Evolutionary conservation across 768 basidiomycete genomes (phyloP).

Genomic region (Suillus clintonianus): DNA sequence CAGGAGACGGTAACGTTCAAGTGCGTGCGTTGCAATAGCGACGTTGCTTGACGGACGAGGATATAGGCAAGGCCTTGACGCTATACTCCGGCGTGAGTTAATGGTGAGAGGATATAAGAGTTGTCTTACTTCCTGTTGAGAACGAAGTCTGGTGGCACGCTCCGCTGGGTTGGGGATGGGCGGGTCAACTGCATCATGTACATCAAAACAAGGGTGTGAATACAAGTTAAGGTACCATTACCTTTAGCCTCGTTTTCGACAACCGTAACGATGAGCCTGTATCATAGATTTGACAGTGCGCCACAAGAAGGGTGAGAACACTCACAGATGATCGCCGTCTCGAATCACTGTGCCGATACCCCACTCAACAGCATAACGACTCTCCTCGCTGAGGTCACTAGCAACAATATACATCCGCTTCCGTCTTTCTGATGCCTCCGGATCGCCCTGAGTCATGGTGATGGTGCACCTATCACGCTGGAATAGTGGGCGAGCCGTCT

Average conservation of each 20-base stretch:
- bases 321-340: slow-evolving; percentile 88
- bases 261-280: slow-evolving; percentile 80
- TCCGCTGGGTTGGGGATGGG: slow-evolving; percentile 71
- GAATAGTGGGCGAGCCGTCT: slow-evolving; percentile 79
- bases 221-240: slow-evolving; percentile 33
- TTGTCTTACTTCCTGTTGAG: slow-evolving; percentile 83
- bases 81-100: slow-evolving; percentile 37
- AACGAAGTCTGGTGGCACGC: slow-evolving; percentile 74
- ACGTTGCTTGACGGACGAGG: slow-evolving; percentile 85
- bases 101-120: not conserved
- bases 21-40: slow-evolving; percentile 86
- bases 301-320: slow-evolving; percentile 5
- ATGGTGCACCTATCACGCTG: slow-evolving; percentile 93
- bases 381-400: slow-evolving; percentile 94
- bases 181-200: slow-evolving; percentile 57
- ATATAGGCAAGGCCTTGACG: slow-evolving; percentile 89
- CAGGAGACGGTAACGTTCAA: slow-evolving; percentile 86
- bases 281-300: slow-evolving; percentile 3
- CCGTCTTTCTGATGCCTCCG: slow-evolving; percentile 57
- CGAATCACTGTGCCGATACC: slow-evolving; percentile 93
- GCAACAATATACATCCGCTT: slow-evolving; percentile 81
- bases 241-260: slow-evolving; percentile 92
- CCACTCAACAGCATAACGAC: slow-evolving; percentile 96
- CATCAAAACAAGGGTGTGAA: slow-evolving; percentile 4
- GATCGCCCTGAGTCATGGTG: slow-evolving; percentile 83